phyloP scores from a whole-genome alignment of 2,329 filamentous ascomycete species.

The Teratosphaeria epicoccoides region DNA sequence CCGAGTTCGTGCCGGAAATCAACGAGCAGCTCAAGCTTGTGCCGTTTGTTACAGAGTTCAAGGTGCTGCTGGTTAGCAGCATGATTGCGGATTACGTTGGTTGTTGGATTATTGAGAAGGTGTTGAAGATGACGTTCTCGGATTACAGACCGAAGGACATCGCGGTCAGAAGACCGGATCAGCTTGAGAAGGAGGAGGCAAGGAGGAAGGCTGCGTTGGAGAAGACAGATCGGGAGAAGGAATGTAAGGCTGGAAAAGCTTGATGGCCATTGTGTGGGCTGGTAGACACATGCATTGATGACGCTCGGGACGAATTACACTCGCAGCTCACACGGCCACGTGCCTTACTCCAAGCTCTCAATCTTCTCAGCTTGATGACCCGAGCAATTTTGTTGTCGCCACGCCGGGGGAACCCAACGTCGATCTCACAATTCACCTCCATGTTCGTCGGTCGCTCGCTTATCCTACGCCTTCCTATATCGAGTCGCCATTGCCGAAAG shows the following conservation, averaged over 20 bases:
- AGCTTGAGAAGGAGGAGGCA: conserved; percentile 63
- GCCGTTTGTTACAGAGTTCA: conserved; percentile 81
- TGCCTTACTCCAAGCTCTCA: no score
- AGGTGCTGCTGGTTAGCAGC: conserved; percentile 66
- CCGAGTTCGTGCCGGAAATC: conserved; percentile 89
- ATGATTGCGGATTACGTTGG: conserved; percentile 83
- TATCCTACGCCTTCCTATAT: no score
- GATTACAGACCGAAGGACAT: conserved; percentile 94
- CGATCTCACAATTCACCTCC: no score
- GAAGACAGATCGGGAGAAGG: conserved; percentile 29
- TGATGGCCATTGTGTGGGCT: conserved; percentile 15
- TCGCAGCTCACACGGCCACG: no score
- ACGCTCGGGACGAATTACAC: neutral
- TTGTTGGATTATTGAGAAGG: conserved; percentile 80
- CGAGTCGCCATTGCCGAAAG: no score
- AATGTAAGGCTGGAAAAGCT: conserved; percentile 33
- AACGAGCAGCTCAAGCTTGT: conserved; percentile 90
- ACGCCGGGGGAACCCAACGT: no score
- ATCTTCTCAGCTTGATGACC: no score
- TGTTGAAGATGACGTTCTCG: conserved; percentile 74
- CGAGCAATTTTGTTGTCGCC: no score
- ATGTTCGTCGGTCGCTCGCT: no score
- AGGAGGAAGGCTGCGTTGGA: conserved; percentile 48
- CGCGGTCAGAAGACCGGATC: conserved; percentile 73
- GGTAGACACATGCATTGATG: neutral